Conservation (phyloP, 139 green algal species). For the Micractinium sp. region DNA sequence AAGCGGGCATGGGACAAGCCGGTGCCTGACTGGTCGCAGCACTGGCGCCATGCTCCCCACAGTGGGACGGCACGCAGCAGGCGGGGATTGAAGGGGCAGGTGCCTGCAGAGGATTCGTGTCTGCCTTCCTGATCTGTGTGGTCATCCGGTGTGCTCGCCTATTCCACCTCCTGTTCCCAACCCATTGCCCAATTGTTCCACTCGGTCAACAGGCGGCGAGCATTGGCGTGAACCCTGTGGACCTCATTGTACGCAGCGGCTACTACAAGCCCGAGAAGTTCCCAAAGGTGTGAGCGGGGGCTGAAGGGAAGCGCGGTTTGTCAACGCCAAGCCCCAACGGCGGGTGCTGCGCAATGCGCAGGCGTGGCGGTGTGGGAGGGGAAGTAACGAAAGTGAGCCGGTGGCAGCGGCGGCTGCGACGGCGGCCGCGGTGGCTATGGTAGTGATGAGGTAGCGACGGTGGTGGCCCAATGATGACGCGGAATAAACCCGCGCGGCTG, state of each 20-base stretch:
- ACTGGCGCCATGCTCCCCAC: too few relatives aligned
- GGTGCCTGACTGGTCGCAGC: too few relatives aligned
- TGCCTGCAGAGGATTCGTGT: background rate
- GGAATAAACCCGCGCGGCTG: background rate
- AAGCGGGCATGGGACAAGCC: too few relatives aligned
- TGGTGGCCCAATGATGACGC: too few relatives aligned
- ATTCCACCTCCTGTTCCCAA: background rate
- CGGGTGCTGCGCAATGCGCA: background rate
- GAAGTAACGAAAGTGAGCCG: background rate
- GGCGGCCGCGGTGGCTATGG: background rate
- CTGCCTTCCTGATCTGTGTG: background rate
- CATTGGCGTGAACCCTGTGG: conserved; percentile 15
- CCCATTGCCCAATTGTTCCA: background rate
- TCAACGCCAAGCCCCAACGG: too few relatives aligned
- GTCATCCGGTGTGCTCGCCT: background rate
- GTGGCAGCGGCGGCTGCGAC: background rate
- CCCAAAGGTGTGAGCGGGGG: background rate
- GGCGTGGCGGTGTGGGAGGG: background rate
- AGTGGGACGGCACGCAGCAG: too few relatives aligned
- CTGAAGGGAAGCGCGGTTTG: background rate
- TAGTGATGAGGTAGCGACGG: too few relatives aligned
- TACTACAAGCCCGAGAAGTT: background rate
- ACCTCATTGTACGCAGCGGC: background rate
- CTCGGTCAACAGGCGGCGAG: background rate
- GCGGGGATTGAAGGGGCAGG: background rate